Evolutionary conservation across 2,329 filamentous ascomycete genomes (phyloP).

Genomic region (Ramichloridium luteum): DNA sequence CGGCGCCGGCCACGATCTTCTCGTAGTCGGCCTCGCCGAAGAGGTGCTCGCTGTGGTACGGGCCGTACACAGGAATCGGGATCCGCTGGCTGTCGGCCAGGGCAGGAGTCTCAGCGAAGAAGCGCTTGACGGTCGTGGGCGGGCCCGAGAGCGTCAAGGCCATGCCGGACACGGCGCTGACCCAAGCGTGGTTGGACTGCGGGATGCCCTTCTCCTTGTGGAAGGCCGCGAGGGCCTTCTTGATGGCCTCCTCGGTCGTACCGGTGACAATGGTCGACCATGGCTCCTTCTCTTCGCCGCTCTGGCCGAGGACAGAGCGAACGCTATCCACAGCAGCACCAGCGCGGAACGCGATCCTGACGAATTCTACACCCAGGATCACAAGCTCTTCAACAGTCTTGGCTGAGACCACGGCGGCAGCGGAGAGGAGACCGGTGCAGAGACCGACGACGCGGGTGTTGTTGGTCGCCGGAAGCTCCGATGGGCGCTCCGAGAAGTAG

Average conservation of each 20-base stretch:
- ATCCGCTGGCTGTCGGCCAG: conserved; percentile 40
- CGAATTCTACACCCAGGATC: conserved; percentile 49
- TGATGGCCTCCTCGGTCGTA: conserved; percentile 40
- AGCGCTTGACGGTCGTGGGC: conserved; percentile 39
- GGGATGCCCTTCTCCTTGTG: conserved; percentile 42
- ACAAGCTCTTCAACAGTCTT: conserved; percentile 50
- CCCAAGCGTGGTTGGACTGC: conserved; percentile 41
- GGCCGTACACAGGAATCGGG: conserved; percentile 44
- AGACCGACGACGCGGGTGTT: conserved; percentile 48
- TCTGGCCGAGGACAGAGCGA: conserved; percentile 39
- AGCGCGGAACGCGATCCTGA: conserved; percentile 54
- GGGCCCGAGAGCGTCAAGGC: conserved; percentile 49
- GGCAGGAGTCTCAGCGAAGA: conserved; percentile 38
- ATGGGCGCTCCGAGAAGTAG: conserved; percentile 43
- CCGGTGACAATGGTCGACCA: conserved; percentile 58
- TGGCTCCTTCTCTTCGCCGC: conserved; percentile 43
- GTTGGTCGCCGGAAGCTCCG: conserved; percentile 38
- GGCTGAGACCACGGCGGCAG: conserved; percentile 52
- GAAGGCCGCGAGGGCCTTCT: conserved; percentile 43
- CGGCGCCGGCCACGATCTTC: conserved; percentile 34
- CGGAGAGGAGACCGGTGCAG: conserved; percentile 59
- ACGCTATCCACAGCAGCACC: conserved; percentile 37
- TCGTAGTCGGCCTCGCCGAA: conserved; percentile 40
- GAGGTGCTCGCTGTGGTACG: conserved; percentile 47
- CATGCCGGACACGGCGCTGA: conserved; percentile 48